Base-by-base conservation (phyloP, 345 rosid species). In the Camelina laxa region DNA sequence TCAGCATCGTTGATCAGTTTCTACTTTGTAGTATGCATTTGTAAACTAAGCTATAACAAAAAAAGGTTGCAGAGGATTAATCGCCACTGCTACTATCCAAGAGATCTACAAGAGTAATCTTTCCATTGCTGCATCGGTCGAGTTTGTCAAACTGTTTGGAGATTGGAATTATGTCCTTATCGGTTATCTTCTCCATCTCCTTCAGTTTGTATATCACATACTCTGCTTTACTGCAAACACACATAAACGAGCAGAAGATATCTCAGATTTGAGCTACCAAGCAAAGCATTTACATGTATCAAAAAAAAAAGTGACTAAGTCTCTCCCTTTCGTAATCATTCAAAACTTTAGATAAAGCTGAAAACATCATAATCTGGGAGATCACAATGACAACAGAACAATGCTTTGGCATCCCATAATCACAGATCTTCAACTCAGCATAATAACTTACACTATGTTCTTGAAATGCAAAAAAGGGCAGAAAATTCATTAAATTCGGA, bases 191-290 rank as follows among this genome's bases (percentile, higher is more conserved):
- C 70, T 81, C 95, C 98, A 91, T 89, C 83, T 91, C 95, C 82
- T 89, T 91, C 17, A 89, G 87, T 85, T 87, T 91, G 92, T 89
- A 91, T 73, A 91, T 84, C 17, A 85, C 95, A 72, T 84, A 94
- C 76, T 91, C 97, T 4, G 89, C 85, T 81, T 90, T 90, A 76
- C 96, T 88, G 80, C 80, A 72, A 38, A 51, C 45, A 45, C 45
- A 66, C 50, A 57, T 15, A 45, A 64, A n/a, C 10, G 16, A 48
- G 9, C 21, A 16, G 22, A 47, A 14, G 3, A 65, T 39, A 20
- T 44, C 30, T 74, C 65, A 45, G 41, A 45, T 33, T 33, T 45
- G 31, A 55, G 72, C 41, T 22, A 47, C 1, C 60, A 47, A 74
- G 33, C 55, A 30, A 19, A 58, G 5, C 60, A 74, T n/a, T 30